Conservation (phyloP, 2,329 filamentous ascomycete genomes). For the Sporothrix protearum region DNA sequence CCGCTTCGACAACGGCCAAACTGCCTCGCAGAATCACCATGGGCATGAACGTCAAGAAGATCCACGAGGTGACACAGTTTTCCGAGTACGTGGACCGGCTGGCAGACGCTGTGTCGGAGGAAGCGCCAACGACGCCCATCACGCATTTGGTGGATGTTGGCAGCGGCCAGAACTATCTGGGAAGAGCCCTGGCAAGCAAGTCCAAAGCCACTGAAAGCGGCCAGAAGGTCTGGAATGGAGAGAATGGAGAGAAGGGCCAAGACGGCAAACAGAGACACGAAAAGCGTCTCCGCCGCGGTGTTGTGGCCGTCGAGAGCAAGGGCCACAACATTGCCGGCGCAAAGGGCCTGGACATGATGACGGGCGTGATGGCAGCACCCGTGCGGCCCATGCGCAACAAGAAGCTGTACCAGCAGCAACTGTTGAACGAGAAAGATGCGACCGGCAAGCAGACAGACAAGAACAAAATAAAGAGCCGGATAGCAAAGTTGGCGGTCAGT, state of each 20-base stretch:
- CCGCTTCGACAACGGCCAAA: slow-evolving; percentile 41
- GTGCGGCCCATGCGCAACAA: slow-evolving; percentile 75
- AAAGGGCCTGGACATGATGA: slow-evolving; percentile 76
- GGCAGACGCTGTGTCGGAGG: slow-evolving; percentile 54
- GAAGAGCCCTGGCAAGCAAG: slow-evolving; percentile 71
- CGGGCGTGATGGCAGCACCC: slow-evolving; percentile 66
- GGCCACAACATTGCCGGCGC: slow-evolving; percentile 84
- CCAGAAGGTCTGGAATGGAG: slow-evolving; percentile 36
- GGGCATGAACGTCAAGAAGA: slow-evolving; percentile 95
- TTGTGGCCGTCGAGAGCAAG: slow-evolving; percentile 86
- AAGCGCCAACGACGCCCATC: slow-evolving; percentile 54
- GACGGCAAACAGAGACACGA: slow-evolving; percentile 51
- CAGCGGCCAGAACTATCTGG: slow-evolving; percentile 94
- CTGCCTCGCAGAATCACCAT: slow-evolving; percentile 70
- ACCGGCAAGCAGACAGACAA: slow-evolving; percentile 42
- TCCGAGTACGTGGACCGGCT: slow-evolving; percentile 73
- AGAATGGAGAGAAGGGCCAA: no score
- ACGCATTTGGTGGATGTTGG: slow-evolving; percentile 94
- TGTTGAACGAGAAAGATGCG: slow-evolving; percentile 44
- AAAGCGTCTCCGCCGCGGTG: slow-evolving; percentile 77
- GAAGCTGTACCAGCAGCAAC: slow-evolving; percentile 62
- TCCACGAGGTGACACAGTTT: slow-evolving; percentile 89
- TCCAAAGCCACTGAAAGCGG: not conserved
- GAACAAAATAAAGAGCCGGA: slow-evolving; percentile 39
- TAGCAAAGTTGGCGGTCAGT: slow-evolving; percentile 34